A percentile compares a stretch with the other conserved stretches of the same genome.
Evolutionary conservation across 176 grass and related monocot genomes (phyloP).

Genomic region (Saccharum spontaneum): DNA sequence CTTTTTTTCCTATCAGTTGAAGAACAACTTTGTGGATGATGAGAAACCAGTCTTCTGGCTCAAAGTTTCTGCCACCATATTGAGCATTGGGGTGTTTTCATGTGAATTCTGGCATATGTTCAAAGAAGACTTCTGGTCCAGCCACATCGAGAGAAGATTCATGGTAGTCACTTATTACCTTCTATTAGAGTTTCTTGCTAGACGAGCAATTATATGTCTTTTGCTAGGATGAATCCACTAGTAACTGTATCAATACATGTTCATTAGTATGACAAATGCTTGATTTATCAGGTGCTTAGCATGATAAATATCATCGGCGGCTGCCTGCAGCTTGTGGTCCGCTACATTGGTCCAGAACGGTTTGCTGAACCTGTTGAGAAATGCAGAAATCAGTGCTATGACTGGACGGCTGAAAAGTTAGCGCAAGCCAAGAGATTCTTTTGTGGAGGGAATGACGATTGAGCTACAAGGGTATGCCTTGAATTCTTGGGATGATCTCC

Average conservation of each 20-base stretch:
- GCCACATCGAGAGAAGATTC: not conserved
- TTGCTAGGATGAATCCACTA: not conserved
- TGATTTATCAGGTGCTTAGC: not conserved
- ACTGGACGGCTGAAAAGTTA: not conserved
- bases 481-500: not conserved
- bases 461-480: not conserved
- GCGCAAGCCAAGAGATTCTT: not conserved
- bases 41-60: not conserved
- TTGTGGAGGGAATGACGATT: not conserved
- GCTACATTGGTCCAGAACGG: not conserved
- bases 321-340: not conserved
- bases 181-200: not conserved
- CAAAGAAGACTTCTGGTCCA: not conserved
- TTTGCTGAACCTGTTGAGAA: not conserved
- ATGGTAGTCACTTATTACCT: not conserved
- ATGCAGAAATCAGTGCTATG: not conserved
- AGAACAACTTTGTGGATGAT: not conserved
- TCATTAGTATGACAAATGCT: not conserved
- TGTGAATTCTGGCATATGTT: not conserved
- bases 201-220: not conserved
- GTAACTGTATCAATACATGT: not conserved
- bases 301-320: not conserved
- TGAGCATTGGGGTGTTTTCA: not conserved
- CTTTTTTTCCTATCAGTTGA: not conserved
- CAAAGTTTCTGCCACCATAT: not conserved